Conservation (phyloP, 208 protist species). For the Naegleria gruberi region DNA sequence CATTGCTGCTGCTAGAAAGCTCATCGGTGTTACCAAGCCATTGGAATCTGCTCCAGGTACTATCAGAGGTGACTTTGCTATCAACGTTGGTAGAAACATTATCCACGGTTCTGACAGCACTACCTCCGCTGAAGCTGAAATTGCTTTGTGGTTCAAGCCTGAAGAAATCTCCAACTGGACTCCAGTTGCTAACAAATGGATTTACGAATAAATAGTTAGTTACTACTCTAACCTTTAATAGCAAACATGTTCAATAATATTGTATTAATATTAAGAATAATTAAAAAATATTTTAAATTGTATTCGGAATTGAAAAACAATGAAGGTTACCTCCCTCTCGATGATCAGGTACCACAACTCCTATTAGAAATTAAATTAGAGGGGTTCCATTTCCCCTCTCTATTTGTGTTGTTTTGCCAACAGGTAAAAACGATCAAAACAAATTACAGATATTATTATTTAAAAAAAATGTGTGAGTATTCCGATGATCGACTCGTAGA, state of each 20-base stretch:
- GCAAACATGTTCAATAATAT: no score
- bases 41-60: constrained; percentile 80
- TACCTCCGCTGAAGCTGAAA: constrained; percentile 84
- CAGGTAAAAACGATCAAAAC: no score
- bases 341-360: no score
- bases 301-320: no score
- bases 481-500: neutral
- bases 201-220: constrained; percentile 74
- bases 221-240: no score
- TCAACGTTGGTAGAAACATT: constrained; percentile 90
- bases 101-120: constrained; percentile 90
- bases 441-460: neutral
- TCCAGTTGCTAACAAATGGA: constrained; percentile 58
- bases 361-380: no score
- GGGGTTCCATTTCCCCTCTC: no score
- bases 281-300: no score
- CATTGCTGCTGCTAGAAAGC: constrained; percentile 76
- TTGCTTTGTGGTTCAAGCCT: constrained; percentile 89
- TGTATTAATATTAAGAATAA: no score
- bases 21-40: constrained; percentile 92
- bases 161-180: constrained; percentile 73
- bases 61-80: constrained; percentile 88
- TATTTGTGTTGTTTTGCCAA: no score
- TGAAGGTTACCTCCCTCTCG: no score
- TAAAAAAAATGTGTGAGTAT: neutral